Evolutionary conservation across 257 asterid genomes (phyloP).

Genomic region (Solanum pinnatisectum): DNA sequence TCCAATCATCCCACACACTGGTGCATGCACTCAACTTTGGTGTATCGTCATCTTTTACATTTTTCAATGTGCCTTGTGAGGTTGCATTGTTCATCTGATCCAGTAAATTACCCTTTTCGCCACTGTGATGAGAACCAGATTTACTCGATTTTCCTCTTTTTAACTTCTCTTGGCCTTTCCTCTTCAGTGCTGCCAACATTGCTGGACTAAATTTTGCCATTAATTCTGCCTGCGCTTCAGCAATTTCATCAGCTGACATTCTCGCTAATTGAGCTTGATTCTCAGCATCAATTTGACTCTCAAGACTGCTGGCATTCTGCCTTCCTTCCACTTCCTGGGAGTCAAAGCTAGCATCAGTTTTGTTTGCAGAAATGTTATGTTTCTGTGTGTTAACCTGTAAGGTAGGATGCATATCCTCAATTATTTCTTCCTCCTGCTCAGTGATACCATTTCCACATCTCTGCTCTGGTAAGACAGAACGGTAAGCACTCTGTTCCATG

Average conservation of each 20-base stretch:
- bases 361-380: slow-evolving; percentile 6
- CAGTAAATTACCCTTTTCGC: slow-evolving; percentile 20
- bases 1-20: slow-evolving; percentile 75
- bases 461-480: neutral
- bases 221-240: slow-evolving; percentile 77
- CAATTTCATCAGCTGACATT: slow-evolving; percentile 79
- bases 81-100: slow-evolving; percentile 16
- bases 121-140: slow-evolving; percentile 18
- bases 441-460: neutral
- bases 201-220: slow-evolving; percentile 60
- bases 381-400: slow-evolving; percentile 13
- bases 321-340: slow-evolving; percentile 21
- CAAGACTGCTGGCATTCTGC: slow-evolving; percentile 19
- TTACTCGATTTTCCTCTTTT: slow-evolving; percentile 38
- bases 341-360: slow-evolving; percentile 18
- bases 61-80: slow-evolving; percentile 12
- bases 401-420: slow-evolving; percentile 5
- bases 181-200: slow-evolving; percentile 44
- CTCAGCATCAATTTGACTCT: slow-evolving; percentile 78
- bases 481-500: neutral
- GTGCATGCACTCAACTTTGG: slow-evolving; percentile 17
- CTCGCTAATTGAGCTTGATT: slow-evolving; percentile 50
- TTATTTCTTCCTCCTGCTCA: neutral
- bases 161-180: slow-evolving; percentile 48
- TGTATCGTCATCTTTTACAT: slow-evolving; percentile 16